Percentiles rank a stretch among this genome's conserved stretches.
These are phyloP conservation scores for Candida methanosorbosa DNA, from an alignment of 805 yeast genomes.

Conservation along the genomic window DNA sequence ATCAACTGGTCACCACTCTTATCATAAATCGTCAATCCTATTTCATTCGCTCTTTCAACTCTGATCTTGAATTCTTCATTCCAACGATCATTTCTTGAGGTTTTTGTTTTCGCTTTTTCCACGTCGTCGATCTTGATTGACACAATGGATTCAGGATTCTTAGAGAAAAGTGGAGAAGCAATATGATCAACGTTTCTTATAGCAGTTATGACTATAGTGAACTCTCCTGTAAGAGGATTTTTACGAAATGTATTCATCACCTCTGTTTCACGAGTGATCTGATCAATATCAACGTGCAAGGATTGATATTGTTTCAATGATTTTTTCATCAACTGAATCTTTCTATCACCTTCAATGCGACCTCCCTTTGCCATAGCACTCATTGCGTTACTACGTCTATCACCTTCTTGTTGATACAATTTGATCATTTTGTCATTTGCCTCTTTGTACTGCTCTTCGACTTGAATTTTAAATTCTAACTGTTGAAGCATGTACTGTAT, in stretches of 20 bases:
- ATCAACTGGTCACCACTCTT: slow-evolving; percentile 54
- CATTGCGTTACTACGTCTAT: slow-evolving; percentile 71
- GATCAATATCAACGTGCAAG: slow-evolving; percentile 69
- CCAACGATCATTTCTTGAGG: slow-evolving; percentile 73
- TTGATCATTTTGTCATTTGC: slow-evolving; percentile 87
- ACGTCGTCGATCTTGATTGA: slow-evolving; percentile 84
- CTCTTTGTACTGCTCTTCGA: slow-evolving; percentile 86
- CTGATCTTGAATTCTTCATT: slow-evolving; percentile 72
- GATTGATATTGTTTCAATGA: slow-evolving; percentile 84
- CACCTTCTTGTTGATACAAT: slow-evolving; percentile 87
- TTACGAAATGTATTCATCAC: slow-evolving; percentile 65
- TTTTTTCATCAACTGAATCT: slow-evolving; percentile 75
- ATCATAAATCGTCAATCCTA: slow-evolving; percentile 83
- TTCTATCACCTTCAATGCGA: slow-evolving; percentile 71
- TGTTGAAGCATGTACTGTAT: slow-evolving; percentile 95
- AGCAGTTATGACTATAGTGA: slow-evolving; percentile 64
- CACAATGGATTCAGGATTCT: slow-evolving; percentile 72
- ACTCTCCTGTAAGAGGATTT: slow-evolving; percentile 75
- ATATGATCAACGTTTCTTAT: slow-evolving; percentile 90
- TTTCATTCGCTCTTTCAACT: slow-evolving; percentile 87
- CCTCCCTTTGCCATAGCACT: slow-evolving; percentile 85
- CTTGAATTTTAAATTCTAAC: slow-evolving; percentile 86
- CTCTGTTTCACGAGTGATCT: slow-evolving; percentile 56
- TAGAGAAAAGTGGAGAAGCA: slow-evolving; percentile 70
- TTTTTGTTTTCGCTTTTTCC: slow-evolving; percentile 66